Conservation (phyloP, 108 stramenopile genomes). For the Discostella stelligeroides region DNA sequence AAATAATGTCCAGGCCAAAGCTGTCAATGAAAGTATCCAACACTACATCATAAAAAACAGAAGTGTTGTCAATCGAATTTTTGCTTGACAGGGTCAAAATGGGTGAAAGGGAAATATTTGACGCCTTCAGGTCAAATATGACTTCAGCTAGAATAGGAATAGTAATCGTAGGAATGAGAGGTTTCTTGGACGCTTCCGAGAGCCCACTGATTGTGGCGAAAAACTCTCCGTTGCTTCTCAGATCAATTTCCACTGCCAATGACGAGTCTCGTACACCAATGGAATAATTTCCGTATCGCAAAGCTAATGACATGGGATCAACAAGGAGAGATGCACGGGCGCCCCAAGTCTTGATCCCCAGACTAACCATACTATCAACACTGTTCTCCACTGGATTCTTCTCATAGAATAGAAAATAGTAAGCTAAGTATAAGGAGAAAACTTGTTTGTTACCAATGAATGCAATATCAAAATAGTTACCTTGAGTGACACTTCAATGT, state of each 20-base stretch:
- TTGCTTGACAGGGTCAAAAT: not conserved
- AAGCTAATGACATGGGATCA: constrained; percentile 16
- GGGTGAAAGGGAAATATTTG: not conserved
- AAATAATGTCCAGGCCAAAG: not conserved
- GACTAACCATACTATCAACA: not conserved
- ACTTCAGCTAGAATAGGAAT: constrained; percentile 22
- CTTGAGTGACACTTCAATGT: constrained; percentile 5
- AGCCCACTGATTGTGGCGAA: constrained; percentile 13
- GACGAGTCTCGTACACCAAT: constrained; percentile 22
- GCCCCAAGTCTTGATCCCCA: constrained; percentile 7
- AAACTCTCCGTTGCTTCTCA: constrained; percentile 23
- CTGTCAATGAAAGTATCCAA: constrained; percentile 13
- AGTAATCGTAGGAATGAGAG: constrained; percentile 14
- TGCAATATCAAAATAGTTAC: not conserved
- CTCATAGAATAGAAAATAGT: not conserved
- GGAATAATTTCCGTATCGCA: not conserved
- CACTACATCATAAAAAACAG: constrained; percentile 20
- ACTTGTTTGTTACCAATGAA: not conserved
- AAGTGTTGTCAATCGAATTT: not conserved
- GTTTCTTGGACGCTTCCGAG: not conserved
- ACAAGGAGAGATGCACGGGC: constrained; percentile 11
- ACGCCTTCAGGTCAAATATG: constrained; percentile 16
- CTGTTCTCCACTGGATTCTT: not conserved
- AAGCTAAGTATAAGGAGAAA: not conserved
- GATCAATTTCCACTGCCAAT: constrained; percentile 13